A percentile compares a stretch with the other conserved stretches of the same genome.
Evolutionary conservation across 1,284 basidiomycete species (phyloP).

Genomic region (Ganoderma lingzhi): DNA sequence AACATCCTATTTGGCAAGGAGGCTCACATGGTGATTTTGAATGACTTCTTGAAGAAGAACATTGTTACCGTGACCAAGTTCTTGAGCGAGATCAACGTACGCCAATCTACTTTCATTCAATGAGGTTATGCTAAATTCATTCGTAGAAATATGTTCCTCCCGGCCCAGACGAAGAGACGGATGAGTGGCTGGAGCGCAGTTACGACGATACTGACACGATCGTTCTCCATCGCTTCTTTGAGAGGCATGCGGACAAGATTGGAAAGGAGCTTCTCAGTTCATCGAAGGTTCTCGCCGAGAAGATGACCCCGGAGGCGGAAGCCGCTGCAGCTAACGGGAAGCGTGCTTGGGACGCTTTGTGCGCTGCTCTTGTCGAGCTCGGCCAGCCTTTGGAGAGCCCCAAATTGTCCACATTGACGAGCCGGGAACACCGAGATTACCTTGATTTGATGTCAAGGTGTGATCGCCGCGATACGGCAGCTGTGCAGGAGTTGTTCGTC

Average conservation of each 20-base stretch:
- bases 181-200: constrained; percentile 77
- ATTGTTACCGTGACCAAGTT: constrained; percentile 86
- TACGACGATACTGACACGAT: constrained; percentile 85
- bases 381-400: constrained; percentile 77
- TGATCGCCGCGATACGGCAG: constrained; percentile 64
- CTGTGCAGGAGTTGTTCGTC: constrained; percentile 76
- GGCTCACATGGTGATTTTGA: constrained; percentile 83
- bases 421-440: constrained; percentile 67
- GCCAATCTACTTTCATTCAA: constrained; percentile 36
- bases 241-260: constrained; percentile 85
- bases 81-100: constrained; percentile 81
- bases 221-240: constrained; percentile 84
- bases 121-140: background rate
- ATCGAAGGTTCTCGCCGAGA: constrained; percentile 66
- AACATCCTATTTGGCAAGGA: constrained; percentile 93
- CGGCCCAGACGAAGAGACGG: constrained; percentile 60
- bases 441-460: constrained; percentile 77
- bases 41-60: constrained; percentile 80
- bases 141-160: constrained; percentile 62
- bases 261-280: constrained; percentile 84
- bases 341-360: constrained; percentile 80
- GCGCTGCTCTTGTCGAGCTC: constrained; percentile 79
- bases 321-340: constrained; percentile 69
- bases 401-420: constrained; percentile 56
- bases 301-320: constrained; percentile 49